Evolutionary conservation across 139 green algal species (phyloP), one percentile per base, ranked within the genome.

Genomic region (Prasinococcaceae sp.): DNA sequence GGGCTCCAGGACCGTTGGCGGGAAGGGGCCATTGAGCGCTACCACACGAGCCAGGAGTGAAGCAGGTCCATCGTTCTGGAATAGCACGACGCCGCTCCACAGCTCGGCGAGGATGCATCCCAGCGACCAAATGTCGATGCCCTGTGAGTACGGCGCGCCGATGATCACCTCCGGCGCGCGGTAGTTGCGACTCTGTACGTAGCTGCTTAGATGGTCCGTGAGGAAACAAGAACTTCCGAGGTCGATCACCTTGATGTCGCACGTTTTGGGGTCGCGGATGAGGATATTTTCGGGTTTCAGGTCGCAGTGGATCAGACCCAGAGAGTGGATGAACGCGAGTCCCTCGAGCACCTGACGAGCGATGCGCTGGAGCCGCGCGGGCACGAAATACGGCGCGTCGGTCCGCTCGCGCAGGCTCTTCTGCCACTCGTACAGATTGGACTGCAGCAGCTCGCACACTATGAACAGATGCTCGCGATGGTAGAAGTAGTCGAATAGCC

Each of bases 261-360:
- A 90, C 65, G 72, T 73, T 67, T 53, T 80, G 73, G 90, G 93
- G 58, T 48, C 76, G 60, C 88, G 86, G 43, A 96, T 79, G 43
- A 96, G 68, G 54, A 97, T 92, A 75, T 98, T 98, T 44, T 98
- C 89, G 2, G 89, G 89, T 69, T 97, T 97, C 17, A 97, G 68
- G 63, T 97, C 89, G 30, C 79, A 82, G 66, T 96, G 89, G 42
- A 96, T 86, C 28, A 96, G 65, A 10, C 72, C 75, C 27, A 94
- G 70, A 3, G 68, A 77, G 61, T 97, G 89, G 48, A 97, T 62
- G 66, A 92, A 97, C 3, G 70, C 70, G 48, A 96, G 70, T 19
- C 75, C 73, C 17, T 58, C 38, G 19, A 94, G 58, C 26, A 85
- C 63, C 73, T 95, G 86, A 10, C 59, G 66, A 1, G 85, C 74